A percentile compares a stretch with the other conserved stretches of the same genome.
These are phyloP conservation scores for Warburgia ugandensis DNA, from an alignment of 164 flowering plant genomes.

Conservation along the genomic window DNA sequence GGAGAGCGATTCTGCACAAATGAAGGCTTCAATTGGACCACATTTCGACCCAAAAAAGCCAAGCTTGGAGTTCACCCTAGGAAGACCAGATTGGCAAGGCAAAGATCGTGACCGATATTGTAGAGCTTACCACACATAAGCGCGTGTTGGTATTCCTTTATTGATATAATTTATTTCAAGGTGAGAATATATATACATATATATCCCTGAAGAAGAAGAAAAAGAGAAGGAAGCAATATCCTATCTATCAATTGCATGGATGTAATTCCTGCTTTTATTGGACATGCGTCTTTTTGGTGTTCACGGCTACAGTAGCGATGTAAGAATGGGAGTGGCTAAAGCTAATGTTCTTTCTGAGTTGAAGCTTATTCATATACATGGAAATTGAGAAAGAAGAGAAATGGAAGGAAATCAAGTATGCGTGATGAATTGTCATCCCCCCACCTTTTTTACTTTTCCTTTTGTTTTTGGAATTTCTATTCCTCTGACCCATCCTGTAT, in stretches of 20 bases:
- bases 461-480: too few relatives aligned
- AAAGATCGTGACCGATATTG: conserved; percentile 27
- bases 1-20: conserved; percentile 23
- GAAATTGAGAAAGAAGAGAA: background rate
- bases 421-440: conserved; percentile 2
- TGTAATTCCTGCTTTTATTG: background rate
- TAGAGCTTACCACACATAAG: background rate
- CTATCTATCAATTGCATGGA: conserved; percentile 1
- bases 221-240: conserved; percentile 1
- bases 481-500: too few relatives aligned
- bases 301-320: background rate
- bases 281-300: background rate
- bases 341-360: conserved; percentile 2
- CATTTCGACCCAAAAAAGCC: conserved; percentile 36
- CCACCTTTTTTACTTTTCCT: too few relatives aligned
- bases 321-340: conserved; percentile 2
- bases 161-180: conserved; percentile 2
- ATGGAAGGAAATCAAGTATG: conserved; percentile 5
- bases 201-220: background rate
- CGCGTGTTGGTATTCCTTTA: conserved; percentile 7
- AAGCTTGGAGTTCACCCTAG: conserved; percentile 73
- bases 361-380: conserved; percentile 4
- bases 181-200: background rate
- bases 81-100: conserved; percentile 58
- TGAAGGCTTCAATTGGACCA: conserved; percentile 20